A percentile compares a stretch with the other conserved stretches of the same genome.
phyloP scores from a whole-genome alignment of 805 yeast species.

The Candida quercuum region DNA sequence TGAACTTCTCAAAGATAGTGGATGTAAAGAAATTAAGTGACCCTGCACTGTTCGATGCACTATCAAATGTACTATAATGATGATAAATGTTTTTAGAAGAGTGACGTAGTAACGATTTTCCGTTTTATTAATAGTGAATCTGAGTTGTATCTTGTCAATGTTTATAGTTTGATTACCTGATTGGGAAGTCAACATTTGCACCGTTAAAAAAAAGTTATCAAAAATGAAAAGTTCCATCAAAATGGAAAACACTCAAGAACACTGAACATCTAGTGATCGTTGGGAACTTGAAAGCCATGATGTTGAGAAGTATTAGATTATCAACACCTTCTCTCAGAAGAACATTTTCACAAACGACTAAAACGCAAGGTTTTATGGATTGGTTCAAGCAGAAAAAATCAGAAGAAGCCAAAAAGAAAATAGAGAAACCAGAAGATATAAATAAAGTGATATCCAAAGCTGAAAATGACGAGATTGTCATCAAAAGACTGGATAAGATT shows the following conservation, averaged over 20 bases:
- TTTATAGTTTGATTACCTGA: slow-evolving; percentile 6
- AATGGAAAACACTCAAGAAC: too few species aligned
- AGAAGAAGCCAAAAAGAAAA: slow-evolving; percentile 17
- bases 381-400: slow-evolving; percentile 32
- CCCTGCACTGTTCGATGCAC: too few species aligned
- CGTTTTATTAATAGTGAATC: too few species aligned
- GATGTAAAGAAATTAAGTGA: too few species aligned
- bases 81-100: too few species aligned
- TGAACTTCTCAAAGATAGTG: too few species aligned
- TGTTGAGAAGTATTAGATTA: not conserved
- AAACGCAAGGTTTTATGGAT: slow-evolving; percentile 28
- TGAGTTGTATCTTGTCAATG: too few species aligned
- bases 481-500: slow-evolving; percentile 18
- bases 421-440: slow-evolving; percentile 16
- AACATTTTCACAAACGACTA: not conserved
- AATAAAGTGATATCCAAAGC: slow-evolving; percentile 30
- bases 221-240: not conserved
- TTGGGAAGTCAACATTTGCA: slow-evolving; percentile 11
- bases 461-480: slow-evolving; percentile 26
- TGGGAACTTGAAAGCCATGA: not conserved
- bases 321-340: not conserved
- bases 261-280: not conserved
- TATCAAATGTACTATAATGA: too few species aligned
- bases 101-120: too few species aligned
- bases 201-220: not conserved